Percentiles rank a stretch among this genome's conserved stretches.
Conservation (phyloP, 2,329 filamentous ascomycete species). For the Fusarium incarnatum region DNA sequence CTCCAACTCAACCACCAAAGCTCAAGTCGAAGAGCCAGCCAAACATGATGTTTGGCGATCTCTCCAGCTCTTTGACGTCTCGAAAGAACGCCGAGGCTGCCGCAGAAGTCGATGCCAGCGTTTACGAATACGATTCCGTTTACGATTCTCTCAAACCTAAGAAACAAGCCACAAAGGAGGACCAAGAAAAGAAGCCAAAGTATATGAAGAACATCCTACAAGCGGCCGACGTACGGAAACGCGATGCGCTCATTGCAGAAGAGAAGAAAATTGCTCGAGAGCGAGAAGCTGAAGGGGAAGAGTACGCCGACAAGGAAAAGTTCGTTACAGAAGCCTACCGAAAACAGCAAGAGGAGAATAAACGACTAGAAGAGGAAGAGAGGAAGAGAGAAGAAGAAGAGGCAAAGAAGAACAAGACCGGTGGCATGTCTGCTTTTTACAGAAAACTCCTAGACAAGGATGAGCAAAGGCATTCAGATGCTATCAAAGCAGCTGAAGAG, state of each 20-base stretch:
- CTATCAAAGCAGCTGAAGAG: constrained; percentile 74
- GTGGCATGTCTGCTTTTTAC: constrained; percentile 85
- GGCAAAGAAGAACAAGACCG: constrained; percentile 69
- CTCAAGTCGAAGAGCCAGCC: constrained; percentile 57
- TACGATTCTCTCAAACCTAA: constrained; percentile 81
- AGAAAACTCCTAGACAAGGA: constrained; percentile 77
- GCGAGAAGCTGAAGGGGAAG: constrained; percentile 82
- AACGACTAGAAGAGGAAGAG: constrained; percentile 77
- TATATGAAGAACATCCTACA: constrained; percentile 82
- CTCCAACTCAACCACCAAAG: constrained; percentile 56
- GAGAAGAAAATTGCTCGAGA: constrained; percentile 84
- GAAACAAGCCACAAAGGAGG: constrained; percentile 66
- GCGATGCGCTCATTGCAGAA: constrained; percentile 81
- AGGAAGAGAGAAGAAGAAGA: constrained; percentile 72
- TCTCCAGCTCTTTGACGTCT: constrained; percentile 73
- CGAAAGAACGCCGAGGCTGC: constrained; percentile 74
- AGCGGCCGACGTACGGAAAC: constrained; percentile 80
- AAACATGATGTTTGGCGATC: constrained; percentile 69
- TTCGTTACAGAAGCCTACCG: constrained; percentile 89
- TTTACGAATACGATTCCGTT: constrained; percentile 88
- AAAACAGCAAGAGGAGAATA: constrained; percentile 81
- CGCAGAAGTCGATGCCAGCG: constrained; percentile 74
- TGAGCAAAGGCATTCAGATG: constrained; percentile 76
- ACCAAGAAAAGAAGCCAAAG: constrained; percentile 73
- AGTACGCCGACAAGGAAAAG: constrained; percentile 84